These are phyloP conservation scores for Amanita molliuscula DNA, from an alignment of 768 basidiomycete genomes.

Conservation along the genomic window DNA sequence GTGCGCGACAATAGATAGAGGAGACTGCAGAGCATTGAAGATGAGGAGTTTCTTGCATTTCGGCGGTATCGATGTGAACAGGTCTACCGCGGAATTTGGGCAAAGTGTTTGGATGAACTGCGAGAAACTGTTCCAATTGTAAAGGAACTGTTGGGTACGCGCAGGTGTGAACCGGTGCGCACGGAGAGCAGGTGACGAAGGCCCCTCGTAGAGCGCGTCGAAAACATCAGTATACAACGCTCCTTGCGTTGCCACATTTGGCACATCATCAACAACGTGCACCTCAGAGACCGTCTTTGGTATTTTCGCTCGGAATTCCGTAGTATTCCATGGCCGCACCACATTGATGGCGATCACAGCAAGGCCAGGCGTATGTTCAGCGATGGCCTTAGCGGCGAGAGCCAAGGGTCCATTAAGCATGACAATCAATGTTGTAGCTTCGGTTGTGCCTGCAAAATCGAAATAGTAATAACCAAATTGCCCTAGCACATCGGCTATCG, in stretches of 20 bases:
- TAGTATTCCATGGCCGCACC: constrained; percentile 75
- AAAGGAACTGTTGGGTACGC: constrained; percentile 42
- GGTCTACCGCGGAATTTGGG: constrained; percentile 17
- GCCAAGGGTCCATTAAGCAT: constrained; percentile 71
- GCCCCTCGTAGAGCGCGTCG: constrained; percentile 36
- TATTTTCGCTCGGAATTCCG: constrained; percentile 45
- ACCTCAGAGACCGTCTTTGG: constrained; percentile 50
- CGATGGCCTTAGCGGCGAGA: constrained; percentile 45
- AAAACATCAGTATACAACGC: constrained; percentile 67
- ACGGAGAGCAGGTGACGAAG: constrained; percentile 30
- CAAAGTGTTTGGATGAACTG: constrained; percentile 26
- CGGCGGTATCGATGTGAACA: constrained; percentile 35
- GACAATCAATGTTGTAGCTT: constrained; percentile 59
- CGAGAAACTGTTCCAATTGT: constrained; percentile 30
- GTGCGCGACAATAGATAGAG: constrained; percentile 45
- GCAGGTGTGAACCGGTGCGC: constrained; percentile 50
- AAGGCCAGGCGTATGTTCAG: constrained; percentile 32
- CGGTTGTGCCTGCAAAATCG: constrained; percentile 57
- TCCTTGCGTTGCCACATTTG: constrained; percentile 49
- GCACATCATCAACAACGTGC: constrained; percentile 74
- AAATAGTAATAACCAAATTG: constrained; percentile 65
- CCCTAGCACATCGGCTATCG: constrained; percentile 39
- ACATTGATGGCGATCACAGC: constrained; percentile 68
- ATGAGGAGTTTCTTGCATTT: constrained; percentile 52
- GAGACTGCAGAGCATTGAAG: constrained; percentile 48